Conservation (phyloP, 371 early-diverging fungal species). For the Mortierella sp. region DNA sequence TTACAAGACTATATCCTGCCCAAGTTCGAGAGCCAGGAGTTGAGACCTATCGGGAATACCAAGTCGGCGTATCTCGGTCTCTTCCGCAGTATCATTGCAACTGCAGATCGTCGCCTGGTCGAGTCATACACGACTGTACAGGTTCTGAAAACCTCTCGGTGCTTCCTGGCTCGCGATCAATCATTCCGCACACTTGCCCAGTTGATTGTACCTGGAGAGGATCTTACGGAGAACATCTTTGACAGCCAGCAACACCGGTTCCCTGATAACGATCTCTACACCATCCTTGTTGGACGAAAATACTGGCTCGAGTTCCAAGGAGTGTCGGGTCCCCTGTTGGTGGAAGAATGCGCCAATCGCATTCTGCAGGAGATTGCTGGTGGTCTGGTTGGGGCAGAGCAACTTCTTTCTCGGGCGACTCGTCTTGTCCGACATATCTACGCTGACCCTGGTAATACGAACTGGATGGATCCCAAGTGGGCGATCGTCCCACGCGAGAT, state of each 20-base stretch:
- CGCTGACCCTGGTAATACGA: not conserved
- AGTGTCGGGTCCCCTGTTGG: too few relatives aligned
- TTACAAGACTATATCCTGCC: not conserved
- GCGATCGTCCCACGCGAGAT: not conserved
- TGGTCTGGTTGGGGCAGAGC: not conserved
- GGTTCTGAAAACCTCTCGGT: not conserved
- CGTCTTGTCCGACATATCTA: not conserved
- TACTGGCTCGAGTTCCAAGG: not conserved
- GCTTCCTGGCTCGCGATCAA: not conserved
- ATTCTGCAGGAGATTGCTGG: not conserved
- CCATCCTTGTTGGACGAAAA: not conserved
- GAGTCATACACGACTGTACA: not conserved
- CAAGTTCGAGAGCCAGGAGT: not conserved
- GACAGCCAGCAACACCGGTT: not conserved
- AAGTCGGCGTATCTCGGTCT: not conserved
- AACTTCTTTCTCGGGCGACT: not conserved
- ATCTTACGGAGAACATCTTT: not conserved
- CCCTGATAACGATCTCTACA: not conserved
- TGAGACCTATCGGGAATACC: not conserved
- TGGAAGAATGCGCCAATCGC: not conserved
- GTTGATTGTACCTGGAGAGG: not conserved
- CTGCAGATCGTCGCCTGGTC: not conserved
- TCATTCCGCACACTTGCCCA: not conserved
- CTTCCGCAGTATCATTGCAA: not conserved
- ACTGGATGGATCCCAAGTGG: constrained; percentile 10